These are phyloP conservation scores for Pseudozyma pruni DNA, from an alignment of 1,284 basidiomycete genomes.

Conservation along the genomic window DNA sequence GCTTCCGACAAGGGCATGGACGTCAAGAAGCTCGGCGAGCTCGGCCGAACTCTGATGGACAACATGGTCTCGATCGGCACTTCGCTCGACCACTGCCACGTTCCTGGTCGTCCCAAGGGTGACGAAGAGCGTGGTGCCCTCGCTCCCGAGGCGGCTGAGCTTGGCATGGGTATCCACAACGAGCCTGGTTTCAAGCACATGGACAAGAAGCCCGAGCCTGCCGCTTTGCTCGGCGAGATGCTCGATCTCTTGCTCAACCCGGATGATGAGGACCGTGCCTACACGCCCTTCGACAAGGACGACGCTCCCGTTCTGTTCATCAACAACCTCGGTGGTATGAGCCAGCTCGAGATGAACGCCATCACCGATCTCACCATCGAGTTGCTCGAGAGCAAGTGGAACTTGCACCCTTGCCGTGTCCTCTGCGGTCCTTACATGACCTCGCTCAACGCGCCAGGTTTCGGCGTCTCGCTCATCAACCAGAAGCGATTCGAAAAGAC, in stretches of 20 bases:
- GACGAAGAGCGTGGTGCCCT: slow-evolving; percentile 63
- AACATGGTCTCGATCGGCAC: slow-evolving; percentile 73
- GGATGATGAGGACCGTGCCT: slow-evolving; percentile 69
- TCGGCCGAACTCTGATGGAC: slow-evolving; percentile 74
- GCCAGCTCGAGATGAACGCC: slow-evolving; percentile 73
- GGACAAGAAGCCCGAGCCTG: slow-evolving; percentile 59
- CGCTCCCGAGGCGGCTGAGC: slow-evolving; percentile 70
- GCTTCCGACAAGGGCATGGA: slow-evolving; percentile 59
- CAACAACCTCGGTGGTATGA: slow-evolving; percentile 74
- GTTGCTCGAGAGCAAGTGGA: slow-evolving; percentile 68
- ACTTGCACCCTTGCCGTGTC: slow-evolving; percentile 69
- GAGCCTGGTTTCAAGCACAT: slow-evolving; percentile 72
- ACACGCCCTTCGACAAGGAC: slow-evolving; percentile 70
- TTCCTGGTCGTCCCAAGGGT: slow-evolving; percentile 70
- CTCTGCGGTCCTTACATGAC: slow-evolving; percentile 70
- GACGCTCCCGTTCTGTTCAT: slow-evolving; percentile 70
- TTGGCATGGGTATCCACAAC: slow-evolving; percentile 74
- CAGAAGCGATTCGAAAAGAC: slow-evolving; percentile 68
- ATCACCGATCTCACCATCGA: slow-evolving; percentile 70
- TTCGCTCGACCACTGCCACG: slow-evolving; percentile 74
- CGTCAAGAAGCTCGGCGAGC: slow-evolving; percentile 58
- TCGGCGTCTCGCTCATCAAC: slow-evolving; percentile 70
- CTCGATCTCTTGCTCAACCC: slow-evolving; percentile 64
- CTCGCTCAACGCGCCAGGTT: slow-evolving; percentile 71
- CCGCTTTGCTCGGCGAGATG: slow-evolving; percentile 60